These are phyloP conservation scores for Glycine tomentella DNA, from an alignment of 306 rosid genomes.

Conservation along the genomic window DNA sequence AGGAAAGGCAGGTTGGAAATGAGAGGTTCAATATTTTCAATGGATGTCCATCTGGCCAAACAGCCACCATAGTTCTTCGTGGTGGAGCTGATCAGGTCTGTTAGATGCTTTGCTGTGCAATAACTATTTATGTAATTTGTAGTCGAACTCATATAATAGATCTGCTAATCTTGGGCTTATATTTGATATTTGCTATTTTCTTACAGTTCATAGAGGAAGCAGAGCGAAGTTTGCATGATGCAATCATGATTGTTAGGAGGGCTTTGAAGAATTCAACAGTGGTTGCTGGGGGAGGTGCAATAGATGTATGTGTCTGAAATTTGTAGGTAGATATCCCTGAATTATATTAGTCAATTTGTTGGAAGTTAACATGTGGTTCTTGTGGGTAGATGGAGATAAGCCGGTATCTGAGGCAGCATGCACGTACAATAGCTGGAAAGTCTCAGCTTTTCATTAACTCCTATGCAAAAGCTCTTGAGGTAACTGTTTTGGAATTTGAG, in stretches of 20 bases:
- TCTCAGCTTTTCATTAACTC: constrained; percentile 95
- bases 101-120: neutral
- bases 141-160: neutral
- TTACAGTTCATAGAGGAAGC: constrained; percentile 98
- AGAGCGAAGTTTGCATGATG: constrained; percentile 98
- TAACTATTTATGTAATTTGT: constrained; percentile 12
- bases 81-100: constrained; percentile 99
- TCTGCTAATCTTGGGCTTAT: constrained; percentile 31
- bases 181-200: constrained; percentile 38
- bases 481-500: constrained; percentile 37
- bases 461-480: constrained; percentile 99
- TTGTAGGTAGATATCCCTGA: constrained; percentile 21
- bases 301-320: constrained; percentile 71
- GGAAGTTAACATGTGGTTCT: constrained; percentile 21
- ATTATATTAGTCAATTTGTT: neutral
- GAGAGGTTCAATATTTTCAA: constrained; percentile 94
- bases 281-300: constrained; percentile 99
- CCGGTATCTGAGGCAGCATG: constrained; percentile 89
- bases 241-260: constrained; percentile 98
- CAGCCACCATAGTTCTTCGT: constrained; percentile 98
- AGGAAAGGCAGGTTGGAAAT: constrained; percentile 97
- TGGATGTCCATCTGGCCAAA: constrained; percentile 94
- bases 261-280: constrained; percentile 97
- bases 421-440: constrained; percentile 91
- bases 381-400: constrained; percentile 95